These are phyloP conservation scores for Penicillium sp. DNA, from an alignment of 2,329 filamentous ascomycete species.

Conservation along the genomic window DNA sequence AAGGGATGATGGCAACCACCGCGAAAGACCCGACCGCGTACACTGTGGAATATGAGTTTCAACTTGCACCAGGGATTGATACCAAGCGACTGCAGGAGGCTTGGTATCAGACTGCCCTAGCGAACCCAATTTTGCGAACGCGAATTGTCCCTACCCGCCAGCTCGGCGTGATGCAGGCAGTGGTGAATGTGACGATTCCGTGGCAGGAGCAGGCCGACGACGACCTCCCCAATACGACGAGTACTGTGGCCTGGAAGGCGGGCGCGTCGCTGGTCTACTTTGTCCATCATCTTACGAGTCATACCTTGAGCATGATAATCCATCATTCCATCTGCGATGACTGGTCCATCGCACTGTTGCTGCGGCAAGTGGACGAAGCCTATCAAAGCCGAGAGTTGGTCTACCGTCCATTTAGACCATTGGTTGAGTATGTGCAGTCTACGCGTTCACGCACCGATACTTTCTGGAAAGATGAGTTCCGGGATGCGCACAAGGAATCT, in stretches of 20 bases:
- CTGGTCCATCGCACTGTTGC: slow-evolving; percentile 20
- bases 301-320: slow-evolving; percentile 2
- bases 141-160: slow-evolving; percentile 10
- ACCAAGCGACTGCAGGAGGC: not conserved
- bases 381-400: slow-evolving; percentile 11
- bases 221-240: not conserved
- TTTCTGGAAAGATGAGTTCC: not conserved
- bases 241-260: not conserved
- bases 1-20: slow-evolving; percentile 16
- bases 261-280: slow-evolving; percentile 11
- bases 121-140: slow-evolving; percentile 16
- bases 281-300: not conserved
- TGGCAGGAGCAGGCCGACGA: slow-evolving; percentile 3
- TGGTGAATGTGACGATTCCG: slow-evolving; percentile 6
- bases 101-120: slow-evolving; percentile 6
- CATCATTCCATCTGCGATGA: slow-evolving; percentile 23
- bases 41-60: slow-evolving; percentile 12
- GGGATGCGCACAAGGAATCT: not conserved
- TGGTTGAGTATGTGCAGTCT: slow-evolving; percentile 12
- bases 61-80: slow-evolving; percentile 5
- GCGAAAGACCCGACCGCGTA: slow-evolving; percentile 12
- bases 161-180: slow-evolving; percentile 13
- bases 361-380: slow-evolving; percentile 12
- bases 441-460: not conserved
- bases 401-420: slow-evolving; percentile 12